Evolutionary conservation across 345 rosid genomes (phyloP), one percentile per base, ranked within the genome.

Genomic region (Raphanus sativus): DNA sequence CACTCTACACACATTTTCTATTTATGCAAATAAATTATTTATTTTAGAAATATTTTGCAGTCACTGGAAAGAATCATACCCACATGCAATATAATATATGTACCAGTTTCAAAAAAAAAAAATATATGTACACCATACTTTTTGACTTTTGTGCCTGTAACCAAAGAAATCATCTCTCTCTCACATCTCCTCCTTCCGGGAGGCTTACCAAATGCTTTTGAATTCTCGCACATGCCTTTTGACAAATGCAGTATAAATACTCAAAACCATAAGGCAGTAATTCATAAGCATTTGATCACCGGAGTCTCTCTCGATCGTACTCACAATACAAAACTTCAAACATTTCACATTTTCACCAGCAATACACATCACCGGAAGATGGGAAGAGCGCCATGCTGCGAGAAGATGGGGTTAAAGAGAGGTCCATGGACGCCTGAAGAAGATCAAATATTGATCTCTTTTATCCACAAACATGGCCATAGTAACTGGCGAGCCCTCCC

Each of bases 301-400:
- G 7, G 4, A 30, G 25, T 36, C 29, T 33, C 26, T 66, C 74
- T 59, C n/a, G 8, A 45, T 15, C 24, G 25, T 52, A 52, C 58
- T 16, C 58, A 52, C 54, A 60, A 74, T 38, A 26, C 38, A 63
- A 62, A 9, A 68, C 55, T 30, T 29, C 62, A 42, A 32, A 48
- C 15, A 28, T 28, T 21, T 21, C 21, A 21, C 21, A 21, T 34
- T 10, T 48, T 17, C 16, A 32, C 26, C 50, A 56, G 10, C 38
- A 61, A 73, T 6, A 25, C 55, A 54, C 40, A 40, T 48, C 16
- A 72, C 55, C 68, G 12, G 16, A 74, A 84, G 59, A 93, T 91
- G 98, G 98, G 65, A 76, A 87, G 98, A 83, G 91, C 94, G 83
- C 98, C 97, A 69, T 91, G 97, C 74, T 91, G 98, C 64, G 91